These are phyloP conservation scores for Elaeis oleifera DNA, from an alignment of 202 grass and related monocot species.

Conservation along the genomic window DNA sequence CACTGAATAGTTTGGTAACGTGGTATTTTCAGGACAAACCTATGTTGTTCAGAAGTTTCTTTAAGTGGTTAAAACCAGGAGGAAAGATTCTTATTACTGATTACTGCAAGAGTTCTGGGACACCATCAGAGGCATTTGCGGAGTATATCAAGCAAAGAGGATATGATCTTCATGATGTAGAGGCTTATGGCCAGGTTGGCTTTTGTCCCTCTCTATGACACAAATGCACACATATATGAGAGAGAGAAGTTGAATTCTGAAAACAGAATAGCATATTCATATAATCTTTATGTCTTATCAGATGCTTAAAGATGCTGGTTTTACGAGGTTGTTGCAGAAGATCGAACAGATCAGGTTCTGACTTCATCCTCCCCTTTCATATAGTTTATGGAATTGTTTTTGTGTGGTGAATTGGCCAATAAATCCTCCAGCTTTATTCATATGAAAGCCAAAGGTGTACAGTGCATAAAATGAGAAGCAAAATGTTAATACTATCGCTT, in stretches of 20 bases:
- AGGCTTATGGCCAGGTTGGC: conserved; percentile 64
- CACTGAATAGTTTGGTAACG: not conserved
- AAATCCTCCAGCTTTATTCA: too few relatives aligned
- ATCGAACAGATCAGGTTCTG: conserved; percentile 63
- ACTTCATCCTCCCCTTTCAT: not conserved
- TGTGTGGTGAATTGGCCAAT: too few relatives aligned
- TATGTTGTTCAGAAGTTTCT: conserved; percentile 56
- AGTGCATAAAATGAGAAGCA: too few relatives aligned
- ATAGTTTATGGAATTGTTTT: not conserved
- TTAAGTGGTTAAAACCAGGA: conserved; percentile 77
- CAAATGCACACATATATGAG: too few relatives aligned
- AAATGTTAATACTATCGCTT: too few relatives aligned
- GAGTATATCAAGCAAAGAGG: conserved; percentile 73
- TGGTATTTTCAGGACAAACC: conserved; percentile 61
- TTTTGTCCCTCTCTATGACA: not conserved
- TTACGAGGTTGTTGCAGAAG: conserved; percentile 49
- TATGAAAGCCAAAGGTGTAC: too few relatives aligned
- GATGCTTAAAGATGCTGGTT: conserved; percentile 73
- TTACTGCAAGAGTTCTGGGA: conserved; percentile 58
- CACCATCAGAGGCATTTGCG: conserved; percentile 58
- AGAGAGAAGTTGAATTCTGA: too few relatives aligned
- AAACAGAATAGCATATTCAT: not conserved
- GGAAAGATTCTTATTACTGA: conserved; percentile 79
- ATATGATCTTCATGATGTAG: conserved; percentile 72
- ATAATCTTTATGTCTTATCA: conserved; percentile 23